Conservation (phyloP, 768 basidiomycete species). For the Paxillus ammoniavirescens region DNA sequence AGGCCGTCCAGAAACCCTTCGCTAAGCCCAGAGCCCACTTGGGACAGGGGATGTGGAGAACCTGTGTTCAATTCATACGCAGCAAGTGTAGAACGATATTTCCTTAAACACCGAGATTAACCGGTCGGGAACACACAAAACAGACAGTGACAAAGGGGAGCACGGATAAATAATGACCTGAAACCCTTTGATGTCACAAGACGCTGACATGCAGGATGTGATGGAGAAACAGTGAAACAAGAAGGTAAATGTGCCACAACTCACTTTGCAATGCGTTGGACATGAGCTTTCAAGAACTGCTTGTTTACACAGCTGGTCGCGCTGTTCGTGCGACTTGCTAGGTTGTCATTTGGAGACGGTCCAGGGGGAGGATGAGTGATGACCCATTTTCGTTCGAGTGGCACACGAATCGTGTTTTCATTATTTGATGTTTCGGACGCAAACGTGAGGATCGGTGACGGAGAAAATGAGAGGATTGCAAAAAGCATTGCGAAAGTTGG, state of each 20-base stretch:
- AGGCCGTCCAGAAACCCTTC: background rate
- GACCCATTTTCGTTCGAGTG: conserved; percentile 22
- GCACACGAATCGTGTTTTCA: conserved; percentile 14
- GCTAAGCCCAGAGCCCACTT: conserved; percentile 6
- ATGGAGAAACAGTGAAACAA: background rate
- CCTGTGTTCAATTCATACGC: conserved; percentile 49
- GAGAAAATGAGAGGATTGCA: conserved; percentile 16
- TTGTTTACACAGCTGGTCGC: conserved; percentile 3
- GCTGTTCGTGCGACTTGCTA: background rate
- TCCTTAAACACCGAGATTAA: conserved; percentile 29
- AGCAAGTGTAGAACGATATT: conserved; percentile 40
- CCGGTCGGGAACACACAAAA: background rate
- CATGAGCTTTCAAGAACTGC: conserved; percentile 14
- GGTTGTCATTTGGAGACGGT: background rate
- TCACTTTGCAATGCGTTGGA: conserved; percentile 18
- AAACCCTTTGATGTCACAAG: too few species aligned
- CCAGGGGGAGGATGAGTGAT: conserved; percentile 3
- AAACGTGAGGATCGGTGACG: background rate
- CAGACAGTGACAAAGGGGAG: background rate
- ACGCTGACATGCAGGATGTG: too few species aligned
- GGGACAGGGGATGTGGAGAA: conserved; percentile 32
- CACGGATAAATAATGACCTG: background rate
- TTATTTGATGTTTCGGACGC: background rate
- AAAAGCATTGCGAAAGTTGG: conserved; percentile 12
- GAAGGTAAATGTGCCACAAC: background rate